Conservation (phyloP, 371 early-diverging fungal species). For the Dichotomocladium elegans region DNA sequence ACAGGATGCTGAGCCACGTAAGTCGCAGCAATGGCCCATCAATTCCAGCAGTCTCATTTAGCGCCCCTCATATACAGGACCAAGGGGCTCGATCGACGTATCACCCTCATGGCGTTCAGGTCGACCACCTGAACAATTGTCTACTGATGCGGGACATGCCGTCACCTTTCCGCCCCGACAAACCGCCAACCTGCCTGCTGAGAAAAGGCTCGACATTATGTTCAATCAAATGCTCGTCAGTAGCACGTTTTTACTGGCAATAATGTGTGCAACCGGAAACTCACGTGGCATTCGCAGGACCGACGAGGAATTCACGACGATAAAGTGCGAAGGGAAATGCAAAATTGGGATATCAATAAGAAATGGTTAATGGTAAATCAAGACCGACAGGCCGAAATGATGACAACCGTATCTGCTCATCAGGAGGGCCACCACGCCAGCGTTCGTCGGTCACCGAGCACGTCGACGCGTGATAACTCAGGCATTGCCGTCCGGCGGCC, state of each 20-base stretch:
- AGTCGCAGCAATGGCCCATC: neutral
- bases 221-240: constrained; percentile 42
- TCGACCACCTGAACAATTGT: neutral
- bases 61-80: neutral
- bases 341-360: constrained; percentile 32
- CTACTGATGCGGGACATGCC: constrained; percentile 1
- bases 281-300: constrained; percentile 12
- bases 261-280: neutral
- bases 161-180: neutral
- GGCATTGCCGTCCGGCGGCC: constrained; percentile 14
- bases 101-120: constrained; percentile 8
- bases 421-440: neutral
- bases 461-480: neutral
- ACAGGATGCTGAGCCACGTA: neutral
- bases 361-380: constrained; percentile 50
- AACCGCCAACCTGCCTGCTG: constrained; percentile 24
- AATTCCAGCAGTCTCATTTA: neutral
- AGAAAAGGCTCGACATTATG: constrained; percentile 21
- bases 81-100: constrained; percentile 2
- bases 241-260: no score
- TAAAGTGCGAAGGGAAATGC: constrained; percentile 25
- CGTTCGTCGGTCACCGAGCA: neutral
- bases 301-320: constrained; percentile 43
- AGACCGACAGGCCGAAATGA: constrained; percentile 41
- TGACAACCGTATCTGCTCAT: constrained; percentile 10